Evolutionary conservation across 2,329 filamentous ascomycete genomes (phyloP).

Genomic region (Trichoderma lentiforme): DNA sequence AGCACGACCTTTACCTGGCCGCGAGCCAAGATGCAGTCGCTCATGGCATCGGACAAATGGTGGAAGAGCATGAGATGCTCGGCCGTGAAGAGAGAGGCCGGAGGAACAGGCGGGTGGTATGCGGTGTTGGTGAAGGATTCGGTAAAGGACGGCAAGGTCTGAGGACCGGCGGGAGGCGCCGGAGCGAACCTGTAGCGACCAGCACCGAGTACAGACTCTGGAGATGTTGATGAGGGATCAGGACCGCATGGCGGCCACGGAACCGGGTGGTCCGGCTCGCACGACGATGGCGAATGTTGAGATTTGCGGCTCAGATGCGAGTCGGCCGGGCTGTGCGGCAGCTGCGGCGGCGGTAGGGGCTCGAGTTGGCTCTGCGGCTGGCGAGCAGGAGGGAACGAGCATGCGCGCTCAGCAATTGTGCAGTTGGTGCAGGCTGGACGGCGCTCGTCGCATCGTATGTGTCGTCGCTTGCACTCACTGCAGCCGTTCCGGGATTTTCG

Average conservation of each 20-base stretch:
- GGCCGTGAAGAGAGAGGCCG: constrained; percentile 32
- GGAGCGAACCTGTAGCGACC: constrained; percentile 10
- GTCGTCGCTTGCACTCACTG: constrained; percentile 39
- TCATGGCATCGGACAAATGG: constrained; percentile 31
- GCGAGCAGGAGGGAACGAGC: constrained; percentile 31
- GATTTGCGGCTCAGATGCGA: constrained; percentile 13
- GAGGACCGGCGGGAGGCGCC: neutral
- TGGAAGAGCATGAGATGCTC: constrained; percentile 41
- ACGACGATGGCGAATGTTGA: constrained; percentile 14
- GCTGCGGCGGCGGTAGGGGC: neutral
- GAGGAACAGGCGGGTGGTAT: constrained; percentile 22
- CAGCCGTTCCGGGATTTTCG: constrained; percentile 42
- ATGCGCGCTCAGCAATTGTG: constrained; percentile 34
- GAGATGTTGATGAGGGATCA: neutral
- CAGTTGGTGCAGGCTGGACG: constrained; percentile 41
- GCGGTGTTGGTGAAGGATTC: constrained; percentile 19
- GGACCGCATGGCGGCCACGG: constrained; percentile 1
- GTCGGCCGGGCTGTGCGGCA: constrained; percentile 15
- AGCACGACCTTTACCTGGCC: constrained; percentile 26
- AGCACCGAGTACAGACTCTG: constrained; percentile 9
- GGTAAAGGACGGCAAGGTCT: constrained; percentile 19
- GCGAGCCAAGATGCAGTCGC: constrained; percentile 23
- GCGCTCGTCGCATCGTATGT: constrained; percentile 43
- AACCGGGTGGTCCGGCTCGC: constrained; percentile 13
- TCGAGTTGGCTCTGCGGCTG: constrained; percentile 12